A percentile compares a stretch with the other conserved stretches of the same genome.
These are phyloP conservation scores for Cylindrotheca closterium DNA, from an alignment of 108 stramenopile genomes.

Conservation along the genomic window DNA sequence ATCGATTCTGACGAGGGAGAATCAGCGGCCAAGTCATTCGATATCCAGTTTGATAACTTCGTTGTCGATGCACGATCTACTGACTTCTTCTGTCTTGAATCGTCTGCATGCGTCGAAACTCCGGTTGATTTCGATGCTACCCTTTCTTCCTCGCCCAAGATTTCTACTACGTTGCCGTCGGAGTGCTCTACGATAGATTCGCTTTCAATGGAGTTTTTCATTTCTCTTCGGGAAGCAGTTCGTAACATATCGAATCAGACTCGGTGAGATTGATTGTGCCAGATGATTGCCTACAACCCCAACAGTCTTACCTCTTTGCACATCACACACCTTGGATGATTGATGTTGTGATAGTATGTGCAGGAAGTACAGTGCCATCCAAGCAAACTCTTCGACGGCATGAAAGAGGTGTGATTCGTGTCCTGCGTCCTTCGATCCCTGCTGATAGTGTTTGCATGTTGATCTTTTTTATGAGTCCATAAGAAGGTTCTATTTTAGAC, in stretches of 20 bases:
- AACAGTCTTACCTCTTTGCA: constrained; percentile 52
- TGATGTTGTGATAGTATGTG: constrained; percentile 61
- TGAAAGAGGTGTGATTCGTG: too few relatives aligned
- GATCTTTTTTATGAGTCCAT: too few relatives aligned
- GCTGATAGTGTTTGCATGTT: too few relatives aligned
- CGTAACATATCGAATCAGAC: constrained; percentile 14
- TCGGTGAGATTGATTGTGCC: background rate
- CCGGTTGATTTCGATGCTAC: too few relatives aligned
- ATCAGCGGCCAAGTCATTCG: background rate
- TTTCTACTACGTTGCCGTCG: constrained; percentile 12
- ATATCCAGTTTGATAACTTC: background rate
- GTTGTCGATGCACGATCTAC: background rate
- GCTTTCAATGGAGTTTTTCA: constrained; percentile 57
- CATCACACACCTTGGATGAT: constrained; percentile 71
- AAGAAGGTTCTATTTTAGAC: too few relatives aligned
- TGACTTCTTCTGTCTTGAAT: background rate
- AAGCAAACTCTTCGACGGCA: background rate
- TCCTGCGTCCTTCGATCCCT: too few relatives aligned
- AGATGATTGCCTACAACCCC: background rate
- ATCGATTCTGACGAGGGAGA: background rate
- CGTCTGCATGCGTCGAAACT: too few relatives aligned
- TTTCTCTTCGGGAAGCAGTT: constrained; percentile 41
- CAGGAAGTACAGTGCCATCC: constrained; percentile 33
- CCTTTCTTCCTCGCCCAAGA: background rate
- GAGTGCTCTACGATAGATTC: constrained; percentile 6